Conservation (phyloP, 225 moss, liverwort and hornwort species). For the Pseudoscleropodium purum region DNA sequence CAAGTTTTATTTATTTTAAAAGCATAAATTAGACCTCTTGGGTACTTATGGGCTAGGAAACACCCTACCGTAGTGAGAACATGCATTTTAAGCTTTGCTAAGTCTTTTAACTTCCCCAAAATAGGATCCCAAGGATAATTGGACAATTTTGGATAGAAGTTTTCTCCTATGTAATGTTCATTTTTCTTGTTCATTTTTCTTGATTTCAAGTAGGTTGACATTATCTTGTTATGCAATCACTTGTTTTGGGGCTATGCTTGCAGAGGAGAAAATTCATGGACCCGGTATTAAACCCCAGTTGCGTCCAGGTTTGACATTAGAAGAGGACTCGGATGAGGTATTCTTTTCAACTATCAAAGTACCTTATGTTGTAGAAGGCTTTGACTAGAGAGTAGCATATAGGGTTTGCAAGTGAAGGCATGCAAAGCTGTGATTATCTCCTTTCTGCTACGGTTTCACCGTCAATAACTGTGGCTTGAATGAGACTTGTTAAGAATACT, state of each 20-base stretch:
- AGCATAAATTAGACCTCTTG: no score
- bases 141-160: neutral
- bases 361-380: neutral
- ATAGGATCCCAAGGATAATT: neutral
- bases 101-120: neutral
- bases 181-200: neutral
- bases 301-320: constrained; percentile 26
- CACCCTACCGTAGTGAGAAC: neutral
- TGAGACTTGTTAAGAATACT: neutral
- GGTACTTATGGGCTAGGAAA: neutral
- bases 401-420: neutral
- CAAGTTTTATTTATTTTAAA: no score
- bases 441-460: neutral
- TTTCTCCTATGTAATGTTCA: neutral
- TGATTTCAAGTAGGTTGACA: neutral
- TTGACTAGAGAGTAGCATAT: neutral
- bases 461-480: neutral
- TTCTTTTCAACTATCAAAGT: neutral
- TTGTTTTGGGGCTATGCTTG: neutral
- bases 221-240: neutral
- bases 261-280: constrained; percentile 2
- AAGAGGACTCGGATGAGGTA: constrained; percentile 50
- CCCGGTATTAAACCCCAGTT: constrained; percentile 22
- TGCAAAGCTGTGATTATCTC: neutral
- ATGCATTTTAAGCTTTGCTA: neutral